Conservation (phyloP, 2,329 filamentous ascomycete species). For the Fusarium staphyleae region DNA sequence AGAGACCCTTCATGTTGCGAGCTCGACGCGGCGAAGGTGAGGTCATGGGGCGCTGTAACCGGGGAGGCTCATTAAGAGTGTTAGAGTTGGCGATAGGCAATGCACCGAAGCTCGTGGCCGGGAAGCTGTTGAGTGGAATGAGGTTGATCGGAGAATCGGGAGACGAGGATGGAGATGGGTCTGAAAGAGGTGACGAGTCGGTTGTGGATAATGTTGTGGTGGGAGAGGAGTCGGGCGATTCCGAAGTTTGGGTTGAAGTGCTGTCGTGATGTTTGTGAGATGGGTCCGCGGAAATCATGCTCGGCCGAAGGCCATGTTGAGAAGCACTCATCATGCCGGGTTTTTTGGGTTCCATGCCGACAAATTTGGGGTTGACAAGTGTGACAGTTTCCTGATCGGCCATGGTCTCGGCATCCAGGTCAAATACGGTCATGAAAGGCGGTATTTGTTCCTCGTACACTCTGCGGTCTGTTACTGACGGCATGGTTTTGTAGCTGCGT, state of each 20-base stretch:
- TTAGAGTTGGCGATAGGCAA: constrained; percentile 36
- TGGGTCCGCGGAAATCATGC: constrained; percentile 53
- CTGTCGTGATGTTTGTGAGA: constrained; percentile 77
- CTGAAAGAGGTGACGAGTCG: constrained; percentile 87
- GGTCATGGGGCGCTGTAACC: constrained; percentile 66
- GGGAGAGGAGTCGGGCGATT: constrained; percentile 91
- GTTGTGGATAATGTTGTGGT: constrained; percentile 93
- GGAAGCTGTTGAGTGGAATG: constrained; percentile 73
- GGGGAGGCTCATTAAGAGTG: constrained; percentile 50
- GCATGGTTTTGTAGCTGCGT: constrained; percentile 55
- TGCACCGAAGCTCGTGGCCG: constrained; percentile 63
- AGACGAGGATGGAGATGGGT: constrained; percentile 89
- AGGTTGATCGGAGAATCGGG: constrained; percentile 86
- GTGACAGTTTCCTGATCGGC: constrained; percentile 62
- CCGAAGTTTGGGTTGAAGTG: constrained; percentile 78
- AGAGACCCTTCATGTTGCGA: constrained; percentile 86
- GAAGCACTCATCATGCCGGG: constrained; percentile 49
- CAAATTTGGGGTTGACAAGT: constrained; percentile 61
- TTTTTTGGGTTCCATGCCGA: constrained; percentile 54
- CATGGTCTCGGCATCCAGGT: constrained; percentile 65
- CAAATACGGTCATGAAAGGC: constrained; percentile 79
- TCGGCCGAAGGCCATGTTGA: constrained; percentile 49
- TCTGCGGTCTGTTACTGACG: constrained; percentile 66
- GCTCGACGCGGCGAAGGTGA: constrained; percentile 73
- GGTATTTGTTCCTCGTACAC: constrained; percentile 75